phyloP scores from a whole-genome alignment of 2,329 filamentous ascomycete species.

The Aspergillus fischeri region DNA sequence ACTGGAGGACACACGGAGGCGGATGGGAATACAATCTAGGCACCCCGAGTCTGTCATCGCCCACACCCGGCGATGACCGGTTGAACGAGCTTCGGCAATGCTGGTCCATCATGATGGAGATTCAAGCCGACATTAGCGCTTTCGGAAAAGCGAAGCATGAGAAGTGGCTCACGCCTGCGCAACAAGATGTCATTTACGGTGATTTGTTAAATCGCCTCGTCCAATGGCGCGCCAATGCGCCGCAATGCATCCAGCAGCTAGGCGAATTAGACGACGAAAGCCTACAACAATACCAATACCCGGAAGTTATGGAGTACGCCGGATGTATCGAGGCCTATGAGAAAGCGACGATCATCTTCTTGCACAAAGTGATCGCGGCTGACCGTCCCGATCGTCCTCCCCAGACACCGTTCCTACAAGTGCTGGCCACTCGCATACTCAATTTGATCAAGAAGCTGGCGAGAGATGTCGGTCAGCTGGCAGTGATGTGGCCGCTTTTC shows the following conservation, averaged over 20 bases:
- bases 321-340: slow-evolving; percentile 36
- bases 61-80: slow-evolving; percentile 17
- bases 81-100: slow-evolving; percentile 26
- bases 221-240: slow-evolving; percentile 28
- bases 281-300: slow-evolving; percentile 23
- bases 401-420: slow-evolving; percentile 23
- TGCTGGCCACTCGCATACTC: slow-evolving; percentile 28
- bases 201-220: slow-evolving; percentile 25
- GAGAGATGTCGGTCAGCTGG: slow-evolving; percentile 32
- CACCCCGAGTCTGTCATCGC: slow-evolving; percentile 25
- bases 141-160: slow-evolving; percentile 31
- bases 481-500: slow-evolving; percentile 32
- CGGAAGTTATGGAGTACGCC: slow-evolving; percentile 31
- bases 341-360: slow-evolving; percentile 33
- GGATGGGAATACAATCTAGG: slow-evolving; percentile 38
- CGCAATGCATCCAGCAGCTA: slow-evolving; percentile 23
- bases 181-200: slow-evolving; percentile 29
- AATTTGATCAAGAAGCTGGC: slow-evolving; percentile 26
- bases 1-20: slow-evolving; percentile 36
- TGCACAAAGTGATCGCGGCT: slow-evolving; percentile 30
- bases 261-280: slow-evolving; percentile 27
- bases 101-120: slow-evolving; percentile 34
- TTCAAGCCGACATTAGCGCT: slow-evolving; percentile 28
- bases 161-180: slow-evolving; percentile 22
- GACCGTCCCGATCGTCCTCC: slow-evolving; percentile 25